Evolutionary conservation across 1,284 basidiomycete species (phyloP).

Genomic region (Baeospora myosura): DNA sequence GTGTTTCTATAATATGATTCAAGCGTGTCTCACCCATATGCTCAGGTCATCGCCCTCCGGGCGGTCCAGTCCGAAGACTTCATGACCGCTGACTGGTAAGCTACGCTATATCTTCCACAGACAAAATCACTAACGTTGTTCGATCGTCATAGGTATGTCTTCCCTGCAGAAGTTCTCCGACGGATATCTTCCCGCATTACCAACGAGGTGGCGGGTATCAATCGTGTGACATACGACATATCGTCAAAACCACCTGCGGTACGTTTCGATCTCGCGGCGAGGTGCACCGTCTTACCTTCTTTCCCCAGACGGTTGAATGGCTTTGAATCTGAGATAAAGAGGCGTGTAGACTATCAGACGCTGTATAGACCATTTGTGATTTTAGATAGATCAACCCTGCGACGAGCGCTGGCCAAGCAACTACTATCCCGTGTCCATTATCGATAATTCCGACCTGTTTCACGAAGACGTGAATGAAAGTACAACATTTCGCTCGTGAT

Average conservation of each 20-base stretch:
- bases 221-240: conserved; percentile 93
- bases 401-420: too few species aligned
- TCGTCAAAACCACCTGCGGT: conserved; percentile 95
- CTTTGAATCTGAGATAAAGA: too few species aligned
- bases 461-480: too few species aligned
- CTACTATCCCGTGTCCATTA: too few species aligned
- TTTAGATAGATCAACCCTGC: too few species aligned
- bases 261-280: conserved; percentile 21
- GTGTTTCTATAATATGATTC: conserved; percentile 1
- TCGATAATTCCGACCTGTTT: too few species aligned
- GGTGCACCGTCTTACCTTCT: not conserved
- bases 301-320: conserved; percentile 13
- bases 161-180: conserved; percentile 87
- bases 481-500: too few species aligned
- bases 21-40: not conserved
- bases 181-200: conserved; percentile 96
- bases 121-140: conserved; percentile 1
- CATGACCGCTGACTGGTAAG: conserved; percentile 94
- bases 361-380: too few species aligned
- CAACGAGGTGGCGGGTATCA: conserved; percentile 93
- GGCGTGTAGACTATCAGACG: too few species aligned
- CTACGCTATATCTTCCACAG: conserved; percentile 2
- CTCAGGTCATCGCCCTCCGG: conserved; percentile 77
- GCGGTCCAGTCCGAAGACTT: conserved; percentile 94
- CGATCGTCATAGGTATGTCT: conserved; percentile 81